These are phyloP conservation scores for Dictyostelium gargantuum DNA, from an alignment of 208 protist genomes.

Conservation along the genomic window DNA sequence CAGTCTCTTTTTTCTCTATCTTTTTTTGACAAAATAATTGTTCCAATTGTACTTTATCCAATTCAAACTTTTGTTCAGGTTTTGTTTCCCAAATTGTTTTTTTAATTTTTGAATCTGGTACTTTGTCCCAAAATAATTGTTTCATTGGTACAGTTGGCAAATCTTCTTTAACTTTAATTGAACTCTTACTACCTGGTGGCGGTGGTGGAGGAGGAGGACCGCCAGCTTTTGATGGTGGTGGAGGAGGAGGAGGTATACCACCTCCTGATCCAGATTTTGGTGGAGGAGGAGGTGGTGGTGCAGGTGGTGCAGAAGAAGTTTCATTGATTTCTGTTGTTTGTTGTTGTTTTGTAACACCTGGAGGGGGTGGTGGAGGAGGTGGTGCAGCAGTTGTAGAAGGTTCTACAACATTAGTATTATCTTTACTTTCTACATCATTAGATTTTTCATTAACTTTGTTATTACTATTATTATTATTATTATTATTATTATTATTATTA, in stretches of 20 bases:
- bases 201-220: constrained; percentile 14
- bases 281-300: background rate
- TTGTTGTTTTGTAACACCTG: too few relatives aligned
- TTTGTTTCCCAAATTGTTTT: constrained; percentile 33
- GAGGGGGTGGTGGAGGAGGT: background rate
- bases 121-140: constrained; percentile 37
- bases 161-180: background rate
- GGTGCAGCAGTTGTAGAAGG: background rate
- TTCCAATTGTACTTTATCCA: background rate
- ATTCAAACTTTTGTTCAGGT: background rate
- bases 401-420: too few relatives aligned
- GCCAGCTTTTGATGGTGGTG: background rate
- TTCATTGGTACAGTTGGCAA: constrained; percentile 43
- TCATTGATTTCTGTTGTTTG: too few relatives aligned
- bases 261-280: background rate
- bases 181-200: background rate
- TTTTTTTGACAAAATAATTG: constrained; percentile 31
- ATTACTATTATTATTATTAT: background rate
- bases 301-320: background rate
- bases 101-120: background rate
- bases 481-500: background rate
- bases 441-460: too few relatives aligned
- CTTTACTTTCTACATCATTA: background rate
- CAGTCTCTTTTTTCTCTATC: background rate
- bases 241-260: background rate